These are phyloP conservation scores for Silene uniflora DNA, from an alignment of 148 eudicot genomes.

Conservation along the genomic window DNA sequence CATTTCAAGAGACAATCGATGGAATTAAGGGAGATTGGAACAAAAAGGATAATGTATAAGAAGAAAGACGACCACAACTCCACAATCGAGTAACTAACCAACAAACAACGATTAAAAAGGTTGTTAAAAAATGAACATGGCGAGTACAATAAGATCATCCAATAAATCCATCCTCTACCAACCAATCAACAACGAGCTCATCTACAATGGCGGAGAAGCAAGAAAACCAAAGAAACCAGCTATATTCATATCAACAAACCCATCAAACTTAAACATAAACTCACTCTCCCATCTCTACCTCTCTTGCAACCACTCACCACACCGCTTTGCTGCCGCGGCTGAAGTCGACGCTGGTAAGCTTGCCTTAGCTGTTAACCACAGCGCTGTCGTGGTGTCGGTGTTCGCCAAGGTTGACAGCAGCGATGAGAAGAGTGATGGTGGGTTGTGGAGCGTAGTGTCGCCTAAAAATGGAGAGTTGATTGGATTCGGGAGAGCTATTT, in stretches of 20 bases:
- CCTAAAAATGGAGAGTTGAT: constrained; percentile 55
- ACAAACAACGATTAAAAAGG: background rate
- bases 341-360: constrained; percentile 52
- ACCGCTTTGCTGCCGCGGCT: constrained; percentile 45
- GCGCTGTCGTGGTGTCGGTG: constrained; percentile 63
- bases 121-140: constrained; percentile 8
- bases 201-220: background rate
- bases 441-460: constrained; percentile 31
- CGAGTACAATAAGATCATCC: constrained; percentile 14
- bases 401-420: constrained; percentile 33
- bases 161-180: constrained; percentile 6
- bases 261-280: constrained; percentile 33
- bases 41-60: background rate
- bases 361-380: constrained; percentile 50
- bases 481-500: constrained; percentile 83
- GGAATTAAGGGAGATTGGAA: no score
- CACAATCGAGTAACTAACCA: background rate
- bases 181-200: background rate
- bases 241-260: constrained; percentile 53
- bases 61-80: background rate
- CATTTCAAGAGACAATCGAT: no score
- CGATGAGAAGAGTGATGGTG: constrained; percentile 23
- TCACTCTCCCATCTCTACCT: constrained; percentile 47
- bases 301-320: constrained; percentile 65
- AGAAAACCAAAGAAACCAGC: constrained; percentile 31